Conservation (phyloP, 148 eudicot genomes). For the Chenopodium berlandieri region DNA sequence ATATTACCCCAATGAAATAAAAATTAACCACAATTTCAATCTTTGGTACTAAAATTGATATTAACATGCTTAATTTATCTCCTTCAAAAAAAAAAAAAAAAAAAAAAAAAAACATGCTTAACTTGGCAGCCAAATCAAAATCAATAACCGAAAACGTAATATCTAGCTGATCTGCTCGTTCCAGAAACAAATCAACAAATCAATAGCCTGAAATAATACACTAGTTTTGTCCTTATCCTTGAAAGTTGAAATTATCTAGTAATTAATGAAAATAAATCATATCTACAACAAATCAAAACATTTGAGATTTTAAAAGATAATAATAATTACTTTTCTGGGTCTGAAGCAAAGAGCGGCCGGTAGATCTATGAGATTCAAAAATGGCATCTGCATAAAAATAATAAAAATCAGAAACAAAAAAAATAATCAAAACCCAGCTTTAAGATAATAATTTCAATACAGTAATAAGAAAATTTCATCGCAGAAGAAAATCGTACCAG, state of each 20-base stretch:
- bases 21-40: too few relatives aligned
- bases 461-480: not conserved
- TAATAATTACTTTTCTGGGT: conserved; percentile 35
- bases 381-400: conserved; percentile 39
- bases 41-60: too few relatives aligned
- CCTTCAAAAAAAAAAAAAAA: too few relatives aligned
- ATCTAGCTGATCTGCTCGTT: not conserved
- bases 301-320: not conserved
- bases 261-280: not conserved
- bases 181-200: not conserved
- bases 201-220: not conserved
- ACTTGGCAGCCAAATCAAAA: not conserved
- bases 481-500: conserved; percentile 32
- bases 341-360: conserved; percentile 67
- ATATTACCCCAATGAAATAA: too few relatives aligned
- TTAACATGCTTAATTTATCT: not conserved
- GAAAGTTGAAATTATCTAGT: not conserved
- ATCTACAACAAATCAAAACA: not conserved
- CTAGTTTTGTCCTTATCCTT: not conserved
- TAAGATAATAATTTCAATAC: not conserved
- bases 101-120: not conserved
- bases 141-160: not conserved
- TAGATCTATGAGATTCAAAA: conserved; percentile 39
- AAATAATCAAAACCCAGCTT: not conserved
- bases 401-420: not conserved